Base-by-base conservation (phyloP, 352 stramenopile genomes). In the Pythium myriotylum region DNA sequence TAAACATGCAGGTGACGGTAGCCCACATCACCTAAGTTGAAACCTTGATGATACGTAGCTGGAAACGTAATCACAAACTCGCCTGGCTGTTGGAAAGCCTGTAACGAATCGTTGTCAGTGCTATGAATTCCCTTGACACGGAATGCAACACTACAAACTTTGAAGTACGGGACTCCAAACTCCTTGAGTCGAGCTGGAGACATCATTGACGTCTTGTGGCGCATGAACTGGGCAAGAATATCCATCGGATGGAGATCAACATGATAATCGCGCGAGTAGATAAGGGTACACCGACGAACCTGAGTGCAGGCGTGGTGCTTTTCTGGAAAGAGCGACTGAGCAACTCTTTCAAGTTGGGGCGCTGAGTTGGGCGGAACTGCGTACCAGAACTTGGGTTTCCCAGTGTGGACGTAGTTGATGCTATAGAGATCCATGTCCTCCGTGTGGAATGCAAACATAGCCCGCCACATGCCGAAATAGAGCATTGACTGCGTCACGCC, bases 341-440 rank as follows among this genome's bases (percentile, higher is more conserved):
- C 84, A 23, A 89, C 70, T 48, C 78, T 78, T 74, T 98, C 92
- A 16, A 98, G 84, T 43, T 92, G 80, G 5, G 72, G 61, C 2
- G 75, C 83, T 55, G 78, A 70, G 39, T 79, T 59, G 23, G 91
- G 89, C 45, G 89, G 90, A 3, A 98, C 77, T 1, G 77, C 77
- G 67, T 98, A 98, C 93, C 93, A 98, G 65, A 95, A 95, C 73
- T 98, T 98, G 45, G 91, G 88, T 20, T 89, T 93, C 37, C 93
- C 93, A 9, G 74, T 88, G 76, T 98, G 93, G 12, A 98, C 40
- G 66, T 97, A 98, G 73, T 98, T 98, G 67, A 98, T 97, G 45
- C 86, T 97, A 72, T 91, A 97, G 7, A 98, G 67, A 63, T 98
- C 93, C 77, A 98, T 96, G 63, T 98, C 93, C 70, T 98, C 93